Conservation (phyloP, 495 filamentous ascomycete genomes). For the Xylaria castorea region DNA sequence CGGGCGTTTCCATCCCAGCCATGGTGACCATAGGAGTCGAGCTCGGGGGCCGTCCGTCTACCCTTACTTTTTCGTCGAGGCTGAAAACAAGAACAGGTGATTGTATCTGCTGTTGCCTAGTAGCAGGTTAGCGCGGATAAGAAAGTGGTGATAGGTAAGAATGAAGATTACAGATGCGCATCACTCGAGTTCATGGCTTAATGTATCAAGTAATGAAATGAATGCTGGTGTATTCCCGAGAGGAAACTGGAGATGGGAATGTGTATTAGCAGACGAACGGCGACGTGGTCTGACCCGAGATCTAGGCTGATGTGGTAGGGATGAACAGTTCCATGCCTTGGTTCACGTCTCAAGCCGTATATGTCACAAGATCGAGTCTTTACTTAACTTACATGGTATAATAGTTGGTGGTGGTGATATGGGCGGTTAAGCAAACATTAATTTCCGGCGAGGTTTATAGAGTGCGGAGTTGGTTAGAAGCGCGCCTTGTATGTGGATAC, state of each 20-base stretch:
- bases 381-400: conserved; percentile 49
- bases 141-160: neutral
- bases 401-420: conserved; percentile 40
- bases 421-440: conserved; percentile 32
- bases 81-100: conserved; percentile 50
- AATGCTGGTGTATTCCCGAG: conserved; percentile 44
- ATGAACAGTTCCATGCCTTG: conserved; percentile 33
- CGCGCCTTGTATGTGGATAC: conserved; percentile 25
- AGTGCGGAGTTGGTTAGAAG: conserved; percentile 26
- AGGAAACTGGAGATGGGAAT: conserved; percentile 35
- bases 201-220: conserved; percentile 32
- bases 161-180: conserved; percentile 48
- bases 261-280: conserved; percentile 31
- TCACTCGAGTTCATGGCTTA: conserved; percentile 51
- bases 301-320: conserved; percentile 33
- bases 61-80: conserved; percentile 47
- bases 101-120: conserved; percentile 53
- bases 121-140: conserved; percentile 34
- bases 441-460: conserved; percentile 30
- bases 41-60: conserved; percentile 46
- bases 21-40: conserved; percentile 48
- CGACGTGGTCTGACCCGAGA: conserved; percentile 30
- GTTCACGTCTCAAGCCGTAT: conserved; percentile 37
- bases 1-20: conserved; percentile 48
- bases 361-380: conserved; percentile 34